Base-by-base conservation (phyloP, 345 rosid species). In the Arabis alpina region DNA sequence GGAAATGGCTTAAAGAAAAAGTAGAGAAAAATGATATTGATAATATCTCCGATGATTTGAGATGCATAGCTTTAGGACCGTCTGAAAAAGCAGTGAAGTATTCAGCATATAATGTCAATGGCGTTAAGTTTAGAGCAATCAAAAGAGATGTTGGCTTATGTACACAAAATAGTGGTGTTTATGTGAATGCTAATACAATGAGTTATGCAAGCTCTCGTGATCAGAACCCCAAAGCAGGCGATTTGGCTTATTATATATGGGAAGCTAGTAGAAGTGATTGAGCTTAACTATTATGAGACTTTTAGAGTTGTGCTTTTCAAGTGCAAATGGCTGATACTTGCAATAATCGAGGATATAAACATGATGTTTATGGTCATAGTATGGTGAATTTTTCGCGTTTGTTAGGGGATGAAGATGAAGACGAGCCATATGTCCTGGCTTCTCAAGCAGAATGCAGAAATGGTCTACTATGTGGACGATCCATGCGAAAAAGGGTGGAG, bases 121-220 rank as follows among this genome's bases (percentile, higher is more conserved):
- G 30, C 12, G 19, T 19, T 9, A 50, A 50, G 11, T 50, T 50
- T 10, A 10, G 30, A 4, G 9, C 54, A 1, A 50, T 19, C 8
- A 2, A 9, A 50, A 50, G 54, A 50, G 54, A 50, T 19, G 28
- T 2, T 50, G 54, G 9, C 12, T 10, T 50, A 5, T 19, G 9
- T 19, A 50, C 54, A 50, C 54, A 50, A 50, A 50, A 50, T 5
- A 50, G 30, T 50, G 54, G 54, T 50, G 54, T 50, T 50, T 50
- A 45, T 50, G 54, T 50, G 30, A n/a, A 5, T 44, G 19, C 49
- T 5, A n/a, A 44, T 5, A 44, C 23, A 5, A 7, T 44, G 49
- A 44, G 49, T 44, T 44, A 44, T 44, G 49, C 19, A 44, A 14
- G 30, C 30, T 27, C 30, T 27, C 30, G 30, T 27, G 30, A 27